Conservation (phyloP, 2,329 filamentous ascomycete species). For the Scolecobasidium constrictum region DNA sequence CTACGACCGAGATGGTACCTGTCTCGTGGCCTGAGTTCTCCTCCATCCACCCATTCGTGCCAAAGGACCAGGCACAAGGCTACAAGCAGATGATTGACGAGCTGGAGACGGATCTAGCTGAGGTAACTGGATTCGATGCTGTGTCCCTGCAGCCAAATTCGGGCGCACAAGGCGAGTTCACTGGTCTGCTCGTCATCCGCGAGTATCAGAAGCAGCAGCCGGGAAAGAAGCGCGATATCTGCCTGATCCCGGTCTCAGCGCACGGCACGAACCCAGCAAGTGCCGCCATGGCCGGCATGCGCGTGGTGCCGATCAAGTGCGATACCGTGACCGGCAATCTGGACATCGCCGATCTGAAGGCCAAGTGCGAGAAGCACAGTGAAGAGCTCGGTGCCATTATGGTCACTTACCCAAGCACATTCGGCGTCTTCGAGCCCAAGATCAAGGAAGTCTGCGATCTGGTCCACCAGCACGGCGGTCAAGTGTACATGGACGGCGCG, state of each 20-base stretch:
- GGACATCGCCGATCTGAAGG: constrained; percentile 73
- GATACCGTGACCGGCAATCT: constrained; percentile 80
- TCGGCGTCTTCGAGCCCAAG: constrained; percentile 84
- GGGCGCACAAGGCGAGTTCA: constrained; percentile 89
- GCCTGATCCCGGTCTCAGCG: constrained; percentile 86
- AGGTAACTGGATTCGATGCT: constrained; percentile 83
- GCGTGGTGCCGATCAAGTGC: constrained; percentile 86
- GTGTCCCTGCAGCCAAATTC: constrained; percentile 91
- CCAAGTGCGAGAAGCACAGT: constrained; percentile 80
- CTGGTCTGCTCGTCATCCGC: constrained; percentile 78
- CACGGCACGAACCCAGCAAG: constrained; percentile 95
- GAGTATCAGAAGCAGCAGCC: constrained; percentile 57
- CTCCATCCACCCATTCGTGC: constrained; percentile 72
- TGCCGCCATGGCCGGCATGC: constrained; percentile 92
- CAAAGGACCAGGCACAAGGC: constrained; percentile 50
- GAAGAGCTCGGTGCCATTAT: constrained; percentile 85
- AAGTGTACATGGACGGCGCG: constrained; percentile 97
- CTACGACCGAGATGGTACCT: constrained; percentile 84
- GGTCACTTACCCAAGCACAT: constrained; percentile 94
- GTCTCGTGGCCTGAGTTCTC: constrained; percentile 68
- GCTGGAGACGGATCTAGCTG: constrained; percentile 63
- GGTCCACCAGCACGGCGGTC: constrained; percentile 78
- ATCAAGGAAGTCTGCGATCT: constrained; percentile 77
- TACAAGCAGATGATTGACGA: constrained; percentile 61
- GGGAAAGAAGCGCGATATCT: constrained; percentile 70